Evolutionary conservation across 495 filamentous ascomycete genomes (phyloP), one percentile per base, ranked within the genome.

Genomic region (Massariosphaeria phaeospora): DNA sequence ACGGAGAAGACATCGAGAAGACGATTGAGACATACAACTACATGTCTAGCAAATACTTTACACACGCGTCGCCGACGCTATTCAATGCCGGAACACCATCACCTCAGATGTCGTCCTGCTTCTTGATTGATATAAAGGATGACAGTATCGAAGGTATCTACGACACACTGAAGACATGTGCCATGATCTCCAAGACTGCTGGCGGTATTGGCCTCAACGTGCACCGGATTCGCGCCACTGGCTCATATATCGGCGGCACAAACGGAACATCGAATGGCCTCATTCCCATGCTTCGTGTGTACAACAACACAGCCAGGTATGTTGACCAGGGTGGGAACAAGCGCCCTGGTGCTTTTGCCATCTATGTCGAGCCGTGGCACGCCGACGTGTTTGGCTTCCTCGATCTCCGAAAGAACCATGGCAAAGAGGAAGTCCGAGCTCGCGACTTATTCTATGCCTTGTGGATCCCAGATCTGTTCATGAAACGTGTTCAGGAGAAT

Each of bases 131-230:
- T 70, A 96, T 98, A 83, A 96, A 95, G 75, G 89, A 93, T 24
- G 93, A 98, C 73, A 96, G 91, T 69, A 98, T 98, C 68, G 93
- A 98, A 60, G 93, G 93, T 65, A 98, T 98, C 69, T 98, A 98
- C 67, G 93, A 98, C 62, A 98, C 94, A 17, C 75, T 98, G 61
- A 98, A 98, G 83, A 96, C 89, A 9, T 98, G 93, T 75, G 93
- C 93, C 39, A 89, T 97, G 88, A 98, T 98, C 68, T 97, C 93
- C 57, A 98, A 98, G 83, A 96, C 86, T 72, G 93, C 93, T 55
- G 93, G 93, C 69, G 93, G 93, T 67, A 96, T 98, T 66, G 93
- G 93, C 55, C 75, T 98, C 38, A 96, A 96, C 66, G 83, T 93
- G 35, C 93, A 98, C 75, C 82, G 89, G 57, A 98, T 98, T 59